These are phyloP conservation scores for Oldenlandia corymbosa DNA, from an alignment of 257 asterid genomes.

Conservation along the genomic window DNA sequence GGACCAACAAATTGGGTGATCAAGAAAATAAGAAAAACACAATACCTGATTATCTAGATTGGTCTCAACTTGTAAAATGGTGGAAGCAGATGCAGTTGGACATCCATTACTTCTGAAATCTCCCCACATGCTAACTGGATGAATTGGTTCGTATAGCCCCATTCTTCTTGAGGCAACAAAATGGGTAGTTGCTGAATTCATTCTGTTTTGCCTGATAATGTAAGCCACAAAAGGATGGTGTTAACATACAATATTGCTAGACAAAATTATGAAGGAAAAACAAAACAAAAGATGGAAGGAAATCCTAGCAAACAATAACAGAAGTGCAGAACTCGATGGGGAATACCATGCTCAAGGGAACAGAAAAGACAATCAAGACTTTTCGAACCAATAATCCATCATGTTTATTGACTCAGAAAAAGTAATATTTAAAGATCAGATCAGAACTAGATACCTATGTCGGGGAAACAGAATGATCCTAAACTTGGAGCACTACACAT, in stretches of 20 bases:
- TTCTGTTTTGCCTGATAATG: constrained; percentile 27
- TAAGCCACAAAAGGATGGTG: constrained; percentile 14
- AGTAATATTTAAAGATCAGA: neutral
- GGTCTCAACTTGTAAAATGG: constrained; percentile 45
- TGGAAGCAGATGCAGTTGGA: constrained; percentile 39
- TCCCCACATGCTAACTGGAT: constrained; percentile 68
- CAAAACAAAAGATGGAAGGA: neutral
- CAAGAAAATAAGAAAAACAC: constrained; percentile 14
- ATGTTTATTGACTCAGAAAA: neutral
- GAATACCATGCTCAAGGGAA: neutral
- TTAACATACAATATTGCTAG: neutral
- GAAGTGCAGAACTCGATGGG: neutral
- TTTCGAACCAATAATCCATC: neutral
- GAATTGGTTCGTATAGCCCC: constrained; percentile 70
- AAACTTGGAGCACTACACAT: too few relatives aligned
- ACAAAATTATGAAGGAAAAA: neutral
- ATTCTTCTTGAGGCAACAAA: constrained; percentile 72
- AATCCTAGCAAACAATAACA: neutral
- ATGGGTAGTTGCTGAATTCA: constrained; percentile 67
- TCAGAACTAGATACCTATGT: neutral
- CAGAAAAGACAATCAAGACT: neutral
- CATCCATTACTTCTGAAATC: constrained; percentile 57
- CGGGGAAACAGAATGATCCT: neutral
- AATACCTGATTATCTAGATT: constrained; percentile 64
- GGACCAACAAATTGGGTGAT: neutral